Evolutionary conservation across 1,284 basidiomycete genomes (phyloP), one percentile per base, ranked within the genome.

Genomic region (Pseudozyma thailandica): DNA sequence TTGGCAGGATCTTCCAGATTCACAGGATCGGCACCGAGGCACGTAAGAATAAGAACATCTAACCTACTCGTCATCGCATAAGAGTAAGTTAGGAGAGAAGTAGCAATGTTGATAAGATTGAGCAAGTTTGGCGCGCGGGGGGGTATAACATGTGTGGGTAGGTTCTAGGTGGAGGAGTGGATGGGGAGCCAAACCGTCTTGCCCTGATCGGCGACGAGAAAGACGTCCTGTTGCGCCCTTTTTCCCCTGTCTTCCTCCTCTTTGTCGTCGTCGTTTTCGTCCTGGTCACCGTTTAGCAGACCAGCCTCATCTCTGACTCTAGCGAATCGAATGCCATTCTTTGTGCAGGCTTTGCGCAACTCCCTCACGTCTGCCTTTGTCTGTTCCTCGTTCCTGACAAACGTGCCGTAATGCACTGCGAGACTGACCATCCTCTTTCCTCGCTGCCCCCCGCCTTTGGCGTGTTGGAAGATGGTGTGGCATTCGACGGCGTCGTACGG

Each of bases 151-250:
- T 13, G 27, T 57, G 47, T 30, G 15, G 12, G 10, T 23, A 20
- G 30, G 25, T 43, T 10, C 39, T n/a, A n/a, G n/a, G n/a, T n/a
- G n/a, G 37, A 35, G 10, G 49, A 27, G 20, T 47, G 50, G 21
- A 71, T 62, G 13, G 74, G 74, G 18, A 77, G 27, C 63, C 63
- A 76, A 18, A 77, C 58, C 2, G 74, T 77, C 56, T 75, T 70
- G 6, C 76, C 76, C 51, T 78, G 76, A 50, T 78, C 47, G 9
- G 68, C 51, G 15, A 78, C 76, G 4, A 77, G 44, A 47, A 78
- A 78, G 4, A 50, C 54, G n/a, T 73, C 75, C 23, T 54, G 26
- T 15, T 48, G 37, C 7, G 37, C 47, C 31, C 44, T 26, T 7
- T 42, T 35, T 18, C 28, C 16, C 33, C 46, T 39, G 37, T 47